phyloP scores from a whole-genome alignment of 345 rosid genomes.

The Anacardium occidentale region DNA sequence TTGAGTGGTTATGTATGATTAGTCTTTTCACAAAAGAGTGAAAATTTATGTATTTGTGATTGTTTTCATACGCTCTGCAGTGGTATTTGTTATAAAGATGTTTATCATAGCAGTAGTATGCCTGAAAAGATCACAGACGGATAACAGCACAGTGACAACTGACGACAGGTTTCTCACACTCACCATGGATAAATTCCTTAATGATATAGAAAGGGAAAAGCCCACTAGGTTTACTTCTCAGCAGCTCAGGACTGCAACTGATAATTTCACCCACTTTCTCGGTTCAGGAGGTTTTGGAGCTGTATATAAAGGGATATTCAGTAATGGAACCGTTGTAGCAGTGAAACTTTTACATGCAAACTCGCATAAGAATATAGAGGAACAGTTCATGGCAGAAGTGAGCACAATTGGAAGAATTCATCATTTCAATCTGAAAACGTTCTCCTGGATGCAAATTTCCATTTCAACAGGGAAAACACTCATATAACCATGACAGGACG shows the following conservation, averaged over 20 bases:
- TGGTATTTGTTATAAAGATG: not conserved
- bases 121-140: not conserved
- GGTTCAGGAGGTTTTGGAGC: conserved; percentile 18
- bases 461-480: conserved; percentile 5
- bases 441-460: conserved; percentile 11
- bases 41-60: not conserved
- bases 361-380: conserved; percentile 26
- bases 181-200: conserved; percentile 16
- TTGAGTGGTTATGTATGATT: not conserved
- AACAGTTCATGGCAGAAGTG: conserved; percentile 45
- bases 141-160: not conserved
- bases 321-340: conserved; percentile 20
- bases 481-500: conserved; percentile 8
- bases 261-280: conserved; percentile 1
- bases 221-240: conserved; percentile 11
- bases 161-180: not conserved
- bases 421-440: conserved; percentile 23
- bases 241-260: conserved; percentile 16
- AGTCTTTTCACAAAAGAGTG: not conserved
- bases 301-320: conserved; percentile 20
- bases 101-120: not conserved
- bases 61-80: not conserved
- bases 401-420: conserved; percentile 37
- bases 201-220: conserved; percentile 17
- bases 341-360: conserved; percentile 24